These are phyloP conservation scores for Sclerotinia borealis DNA, from an alignment of 2,329 filamentous ascomycete genomes.

Conservation along the genomic window DNA sequence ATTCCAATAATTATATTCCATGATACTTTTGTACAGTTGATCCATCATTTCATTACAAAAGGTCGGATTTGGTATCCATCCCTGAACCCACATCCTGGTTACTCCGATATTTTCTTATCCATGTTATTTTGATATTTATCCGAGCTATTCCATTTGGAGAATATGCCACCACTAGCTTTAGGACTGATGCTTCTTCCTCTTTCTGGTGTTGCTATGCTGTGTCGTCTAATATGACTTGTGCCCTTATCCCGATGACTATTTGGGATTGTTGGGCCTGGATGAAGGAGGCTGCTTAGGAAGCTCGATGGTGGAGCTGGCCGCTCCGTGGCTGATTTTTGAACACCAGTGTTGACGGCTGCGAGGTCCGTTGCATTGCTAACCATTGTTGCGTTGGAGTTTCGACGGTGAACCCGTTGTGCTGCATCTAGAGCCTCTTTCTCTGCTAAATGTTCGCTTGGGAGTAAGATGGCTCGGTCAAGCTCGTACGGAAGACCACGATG, in stretches of 20 bases:
- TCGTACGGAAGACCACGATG: constrained; percentile 64
- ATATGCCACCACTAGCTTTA: constrained; percentile 1
- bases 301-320: constrained; percentile 18
- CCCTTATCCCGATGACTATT: constrained; percentile 21
- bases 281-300: constrained; percentile 27
- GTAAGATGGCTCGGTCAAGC: constrained; percentile 62
- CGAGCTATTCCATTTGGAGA: constrained; percentile 7
- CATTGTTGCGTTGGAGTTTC: constrained; percentile 14
- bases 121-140: neutral
- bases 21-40: neutral
- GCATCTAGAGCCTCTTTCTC: constrained; percentile 49
- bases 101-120: neutral
- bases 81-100: neutral
- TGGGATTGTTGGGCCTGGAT: constrained; percentile 31
- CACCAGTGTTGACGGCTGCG: constrained; percentile 6
- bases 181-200: constrained; percentile 6
- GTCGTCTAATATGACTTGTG: constrained; percentile 1
- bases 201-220: constrained; percentile 5
- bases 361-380: constrained; percentile 9
- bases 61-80: neutral
- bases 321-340: constrained; percentile 14
- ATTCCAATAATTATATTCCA: neutral
- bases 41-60: neutral
- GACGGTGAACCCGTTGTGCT: constrained; percentile 13
- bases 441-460: constrained; percentile 59